Base-by-base conservation (phyloP, 495 filamentous ascomycete species). In the Jackrogersella multiformis region DNA sequence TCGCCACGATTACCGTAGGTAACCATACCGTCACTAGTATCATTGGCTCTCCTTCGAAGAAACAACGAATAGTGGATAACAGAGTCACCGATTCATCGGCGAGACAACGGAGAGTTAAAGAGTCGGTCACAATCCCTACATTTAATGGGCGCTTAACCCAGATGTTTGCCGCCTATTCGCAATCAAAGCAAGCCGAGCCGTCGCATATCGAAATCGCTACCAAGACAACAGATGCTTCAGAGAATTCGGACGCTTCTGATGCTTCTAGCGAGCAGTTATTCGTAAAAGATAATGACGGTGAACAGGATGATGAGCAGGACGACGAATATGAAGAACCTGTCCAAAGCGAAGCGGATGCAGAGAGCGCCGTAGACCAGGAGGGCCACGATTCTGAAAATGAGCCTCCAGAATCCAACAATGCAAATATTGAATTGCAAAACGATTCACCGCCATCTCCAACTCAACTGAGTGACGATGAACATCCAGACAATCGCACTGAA, bases 1-100 rank as follows among this genome's bases (percentile, higher is more conserved):
- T 88, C 49, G 93, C 94, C 28, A 97, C 92, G 2, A 95, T 98
- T 28, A 97, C 92, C 0, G 90, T 98, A 55, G 94, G 92, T 2
- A 85, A 90, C 54, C 87, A 86, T 36, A 93, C 92, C 0, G 87
- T 93, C 18, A 93, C 79, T 0, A 82, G 76, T 34, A 69, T 80
- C 21, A 80, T 85, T 46, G 82, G 84, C 1, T 78, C 75, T 9
- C 68, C 77, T 18, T 59, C 74, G 1, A 86, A 85, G 64, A 78
- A 76, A 42, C 69, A 68, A 36, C 74, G 76, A 32, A 56, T 70
- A n/a, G 71, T 52, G 5, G 69, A 68, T 16, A 24, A 62, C 30
- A 42, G 51, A 36, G 38, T 44, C 4, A 49, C 32, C 13, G 65
- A 63, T 15, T 21, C 44, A 21, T 46, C 54, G 28, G 42, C 45